phyloP scores from a whole-genome alignment of 768 basidiomycete species.

The Lactifluus volemus region DNA sequence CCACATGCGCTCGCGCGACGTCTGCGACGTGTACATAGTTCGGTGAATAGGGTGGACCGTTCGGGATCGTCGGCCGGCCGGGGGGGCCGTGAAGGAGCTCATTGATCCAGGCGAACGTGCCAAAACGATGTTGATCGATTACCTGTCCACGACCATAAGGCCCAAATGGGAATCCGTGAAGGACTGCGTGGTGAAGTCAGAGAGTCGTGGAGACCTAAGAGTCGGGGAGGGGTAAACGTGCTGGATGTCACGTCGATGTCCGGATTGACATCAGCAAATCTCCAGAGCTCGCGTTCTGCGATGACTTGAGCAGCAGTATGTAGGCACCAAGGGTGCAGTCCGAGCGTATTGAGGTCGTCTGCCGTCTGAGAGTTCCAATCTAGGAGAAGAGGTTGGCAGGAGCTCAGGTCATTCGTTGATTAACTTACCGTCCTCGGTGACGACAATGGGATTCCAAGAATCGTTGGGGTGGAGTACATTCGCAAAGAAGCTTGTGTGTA shows the following conservation, averaged over 20 bases:
- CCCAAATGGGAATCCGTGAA: conserved; percentile 9
- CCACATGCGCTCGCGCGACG: conserved; percentile 7
- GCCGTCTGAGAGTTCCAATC: conserved; percentile 14
- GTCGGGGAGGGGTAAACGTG: background rate
- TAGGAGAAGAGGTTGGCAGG: background rate
- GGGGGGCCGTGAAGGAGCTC: conserved; percentile 6
- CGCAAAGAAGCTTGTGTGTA: conserved; percentile 4
- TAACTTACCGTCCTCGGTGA: conserved; percentile 6
- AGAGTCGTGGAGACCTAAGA: background rate
- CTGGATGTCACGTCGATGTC: conserved; percentile 11
- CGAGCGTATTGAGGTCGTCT: conserved; percentile 3
- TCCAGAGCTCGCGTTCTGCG: conserved; percentile 16
- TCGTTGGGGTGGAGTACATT: conserved; percentile 8
- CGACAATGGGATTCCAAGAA: conserved; percentile 11
- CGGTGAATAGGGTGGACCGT: conserved; percentile 9
- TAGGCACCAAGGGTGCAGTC: conserved; percentile 14
- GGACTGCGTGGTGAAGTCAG: background rate
- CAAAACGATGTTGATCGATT: background rate
- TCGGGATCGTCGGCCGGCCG: conserved; percentile 5
- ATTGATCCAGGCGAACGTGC: conserved; percentile 14
- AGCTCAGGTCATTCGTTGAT: background rate
- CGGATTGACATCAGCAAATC: conserved; percentile 8
- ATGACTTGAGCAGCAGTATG: conserved; percentile 6
- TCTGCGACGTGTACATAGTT: conserved; percentile 13
- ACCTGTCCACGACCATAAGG: conserved; percentile 14